Conservation (phyloP, 768 basidiomycete species). For the Calocybe gangraenosa region DNA sequence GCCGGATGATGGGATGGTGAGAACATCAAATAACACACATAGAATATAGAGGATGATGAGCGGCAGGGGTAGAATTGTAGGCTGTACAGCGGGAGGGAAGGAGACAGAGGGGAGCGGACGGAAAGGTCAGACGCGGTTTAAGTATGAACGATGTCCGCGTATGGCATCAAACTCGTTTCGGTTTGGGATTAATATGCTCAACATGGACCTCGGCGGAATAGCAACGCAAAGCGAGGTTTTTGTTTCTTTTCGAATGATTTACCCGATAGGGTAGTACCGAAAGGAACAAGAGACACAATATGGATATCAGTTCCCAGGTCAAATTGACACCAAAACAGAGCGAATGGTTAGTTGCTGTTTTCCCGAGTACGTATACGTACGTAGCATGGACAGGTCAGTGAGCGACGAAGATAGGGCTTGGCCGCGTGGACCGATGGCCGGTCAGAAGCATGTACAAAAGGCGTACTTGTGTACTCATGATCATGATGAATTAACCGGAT, state of each 20-base stretch:
- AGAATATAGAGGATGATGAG: background rate
- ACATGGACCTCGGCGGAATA: conserved; percentile 29
- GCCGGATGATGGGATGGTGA: conserved; percentile 2
- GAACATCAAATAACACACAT: background rate
- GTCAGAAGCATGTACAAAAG: conserved; percentile 5
- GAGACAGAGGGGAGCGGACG: conserved; percentile 2
- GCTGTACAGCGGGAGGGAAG: too few species aligned
- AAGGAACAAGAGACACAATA: conserved; percentile 17
- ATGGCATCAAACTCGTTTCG: conserved; percentile 20
- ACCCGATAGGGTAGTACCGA: conserved; percentile 31
- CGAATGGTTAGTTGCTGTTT: background rate
- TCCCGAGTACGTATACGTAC: background rate
- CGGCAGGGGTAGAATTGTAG: too few species aligned
- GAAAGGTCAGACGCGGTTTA: conserved; percentile 13
- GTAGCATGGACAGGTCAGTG: background rate
- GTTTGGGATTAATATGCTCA: conserved; percentile 28
- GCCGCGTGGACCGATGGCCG: conserved; percentile 6
- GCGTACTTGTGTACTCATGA: background rate
- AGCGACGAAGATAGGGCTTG: background rate
- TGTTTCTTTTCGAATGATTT: conserved; percentile 28
- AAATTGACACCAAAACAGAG: conserved; percentile 14
- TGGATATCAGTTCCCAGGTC: conserved; percentile 28
- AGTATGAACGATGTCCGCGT: conserved; percentile 14
- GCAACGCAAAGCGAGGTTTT: too few species aligned
- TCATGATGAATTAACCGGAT: too few species aligned